Evolutionary conservation across 2,329 filamentous ascomycete genomes (phyloP), one percentile per base, ranked within the genome.

Genomic region (Alternaria rosae): DNA sequence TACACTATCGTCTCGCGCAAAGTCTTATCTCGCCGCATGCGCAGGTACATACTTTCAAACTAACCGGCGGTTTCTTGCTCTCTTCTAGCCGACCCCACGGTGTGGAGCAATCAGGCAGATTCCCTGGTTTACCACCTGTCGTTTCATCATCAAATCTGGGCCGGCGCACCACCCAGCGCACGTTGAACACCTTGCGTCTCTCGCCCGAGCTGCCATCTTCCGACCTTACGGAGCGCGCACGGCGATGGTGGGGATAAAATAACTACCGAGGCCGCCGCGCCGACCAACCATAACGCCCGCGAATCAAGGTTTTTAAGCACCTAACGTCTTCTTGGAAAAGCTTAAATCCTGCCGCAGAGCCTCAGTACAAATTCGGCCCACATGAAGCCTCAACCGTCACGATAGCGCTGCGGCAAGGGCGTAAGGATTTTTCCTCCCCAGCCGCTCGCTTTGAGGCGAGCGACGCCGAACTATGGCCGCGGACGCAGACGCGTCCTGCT

Each of bases 381-480:
- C 62, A 47, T 53, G 59, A 43, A 56, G 54, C 55, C 51, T 62
- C 62, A 62, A 62, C 59, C 54, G 25, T 15, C 32, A 45, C 38
- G 12, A 63, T 69, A 68, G 65, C 63, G 65, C 45, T 50, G 44
- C 57, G 23, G 32, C 52, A 54, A 50, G 58, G 54, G 35, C 35
- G 35, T 55, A 56, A 57, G 47, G 42, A 45, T 52, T 59, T 65
- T 64, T 64, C 55, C 53, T 51, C 63, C 55, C 61, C 64, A 65
- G 59, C 63, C 66, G 60, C 64, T 57, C 44, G 44, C 26, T 21
- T 51, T 38, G 43, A 60, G 48, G 47, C 53, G 44, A 44, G 44
- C 62, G 42, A 60, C 35, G 59, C 56, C 61, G 54, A 62, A 59
- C 47, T 63, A 62, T 65, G 44, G 56, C 57, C 55, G 59, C 59